phyloP scores from a whole-genome alignment of 148 eudicot genomes.

The Suaeda aralocaspica region DNA sequence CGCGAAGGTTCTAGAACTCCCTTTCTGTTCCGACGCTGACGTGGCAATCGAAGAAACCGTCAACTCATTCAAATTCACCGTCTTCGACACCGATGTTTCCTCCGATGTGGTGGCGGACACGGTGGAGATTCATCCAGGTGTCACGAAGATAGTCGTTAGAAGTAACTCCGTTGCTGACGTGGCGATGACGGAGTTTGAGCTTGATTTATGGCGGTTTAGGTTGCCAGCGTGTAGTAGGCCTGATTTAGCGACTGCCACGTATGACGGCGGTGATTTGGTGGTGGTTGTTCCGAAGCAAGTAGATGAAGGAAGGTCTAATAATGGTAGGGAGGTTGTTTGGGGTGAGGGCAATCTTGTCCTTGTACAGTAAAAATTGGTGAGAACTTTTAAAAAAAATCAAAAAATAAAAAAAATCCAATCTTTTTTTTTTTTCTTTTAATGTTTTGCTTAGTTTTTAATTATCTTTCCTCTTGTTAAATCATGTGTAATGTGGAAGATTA shows the following conservation, averaged over 20 bases:
- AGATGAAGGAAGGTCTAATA: conserved; percentile 22
- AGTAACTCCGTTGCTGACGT: conserved; percentile 24
- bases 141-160: conserved; percentile 71
- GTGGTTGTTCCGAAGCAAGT: conserved; percentile 88
- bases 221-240: conserved; percentile 58
- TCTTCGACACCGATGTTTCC: conserved; percentile 43
- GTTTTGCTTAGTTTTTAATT: neutral
- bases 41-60: conserved; percentile 58
- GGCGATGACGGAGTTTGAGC: conserved; percentile 44
- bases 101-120: conserved; percentile 53
- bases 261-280: conserved; percentile 57
- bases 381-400: conserved; percentile 2
- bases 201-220: conserved; percentile 84
- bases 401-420: neutral
- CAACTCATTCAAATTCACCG: conserved; percentile 51
- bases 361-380: conserved; percentile 52
- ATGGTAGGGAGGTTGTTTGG: conserved; percentile 30
- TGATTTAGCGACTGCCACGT: conserved; percentile 60
- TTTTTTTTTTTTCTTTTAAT: neutral
- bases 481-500: conserved; percentile 17
- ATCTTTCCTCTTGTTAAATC: conserved; percentile 2
- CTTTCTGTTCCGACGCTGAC: conserved; percentile 75
- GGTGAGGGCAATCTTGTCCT: conserved; percentile 47
- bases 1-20: conserved; percentile 84
- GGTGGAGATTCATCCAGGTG: conserved; percentile 75